Conservation (phyloP, 2,329 filamentous ascomycete genomes). For the Colletotrichum nymphaeae region DNA sequence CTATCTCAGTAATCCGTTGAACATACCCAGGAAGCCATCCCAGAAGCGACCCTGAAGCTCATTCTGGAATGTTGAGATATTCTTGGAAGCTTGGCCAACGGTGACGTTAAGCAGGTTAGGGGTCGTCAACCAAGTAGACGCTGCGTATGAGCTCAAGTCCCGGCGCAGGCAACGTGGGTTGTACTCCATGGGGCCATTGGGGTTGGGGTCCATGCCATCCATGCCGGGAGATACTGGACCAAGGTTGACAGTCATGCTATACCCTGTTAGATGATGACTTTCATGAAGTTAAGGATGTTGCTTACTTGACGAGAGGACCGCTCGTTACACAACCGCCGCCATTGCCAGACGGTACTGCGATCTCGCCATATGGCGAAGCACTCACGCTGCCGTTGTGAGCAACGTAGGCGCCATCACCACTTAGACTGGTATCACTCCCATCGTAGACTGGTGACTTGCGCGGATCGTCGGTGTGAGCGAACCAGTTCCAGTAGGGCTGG, state of each 20-base stretch:
- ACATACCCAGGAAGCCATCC: conserved; percentile 41
- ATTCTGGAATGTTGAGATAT: conserved; percentile 43
- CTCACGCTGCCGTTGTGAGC: conserved; percentile 39
- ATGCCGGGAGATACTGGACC: conserved; percentile 42
- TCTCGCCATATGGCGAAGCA: conserved; percentile 37
- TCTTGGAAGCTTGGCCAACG: conserved; percentile 32
- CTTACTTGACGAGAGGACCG: conserved; percentile 44
- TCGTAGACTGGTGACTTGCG: conserved; percentile 52
- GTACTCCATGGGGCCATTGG: conserved; percentile 35
- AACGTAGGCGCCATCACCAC: conserved; percentile 50
- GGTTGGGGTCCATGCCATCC: conserved; percentile 10
- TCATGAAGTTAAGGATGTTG: too few species aligned
- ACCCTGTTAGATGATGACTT: not conserved
- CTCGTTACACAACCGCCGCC: conserved; percentile 48
- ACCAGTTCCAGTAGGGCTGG: conserved; percentile 51
- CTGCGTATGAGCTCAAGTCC: conserved; percentile 40
- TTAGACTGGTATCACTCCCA: conserved; percentile 51
- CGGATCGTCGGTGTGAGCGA: conserved; percentile 42
- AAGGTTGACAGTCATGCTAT: conserved; percentile 42
- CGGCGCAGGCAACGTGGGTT: conserved; percentile 46
- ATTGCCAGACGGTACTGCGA: conserved; percentile 47
- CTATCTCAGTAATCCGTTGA: conserved; percentile 8
- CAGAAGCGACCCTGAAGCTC: conserved; percentile 45
- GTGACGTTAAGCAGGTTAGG: conserved; percentile 42
- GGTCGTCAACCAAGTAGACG: conserved; percentile 38